A percentile compares a stretch with the other conserved stretches of the same genome.
phyloP scores from a whole-genome alignment of 345 rosid species.

The Salix koriyanagi region DNA sequence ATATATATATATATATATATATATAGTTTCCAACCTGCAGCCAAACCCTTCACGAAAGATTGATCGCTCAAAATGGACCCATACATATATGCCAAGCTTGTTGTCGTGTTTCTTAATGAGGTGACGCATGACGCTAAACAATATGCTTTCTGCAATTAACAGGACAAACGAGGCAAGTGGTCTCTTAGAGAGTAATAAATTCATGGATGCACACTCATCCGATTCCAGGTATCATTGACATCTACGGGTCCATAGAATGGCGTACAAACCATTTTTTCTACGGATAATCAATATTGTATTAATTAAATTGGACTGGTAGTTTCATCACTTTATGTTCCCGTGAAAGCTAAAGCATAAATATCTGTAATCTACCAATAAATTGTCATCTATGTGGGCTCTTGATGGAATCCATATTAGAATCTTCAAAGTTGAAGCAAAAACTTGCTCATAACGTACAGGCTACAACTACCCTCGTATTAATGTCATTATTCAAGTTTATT shows the following conservation, averaged over 20 bases:
- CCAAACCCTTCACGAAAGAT: background rate
- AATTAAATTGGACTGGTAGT: background rate
- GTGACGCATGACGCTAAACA: background rate
- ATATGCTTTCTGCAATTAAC: background rate
- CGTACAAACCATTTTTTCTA: background rate
- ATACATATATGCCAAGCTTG: background rate
- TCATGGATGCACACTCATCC: background rate
- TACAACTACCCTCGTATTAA: background rate
- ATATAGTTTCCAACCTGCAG: background rate
- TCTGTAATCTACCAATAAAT: background rate
- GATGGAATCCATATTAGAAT: constrained; percentile 5
- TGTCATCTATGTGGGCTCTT: background rate
- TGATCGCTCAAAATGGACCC: background rate
- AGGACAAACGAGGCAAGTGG: background rate
- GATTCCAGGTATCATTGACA: background rate
- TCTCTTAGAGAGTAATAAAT: background rate
- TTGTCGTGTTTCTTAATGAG: background rate
- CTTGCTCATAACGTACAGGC: background rate
- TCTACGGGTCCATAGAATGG: background rate
- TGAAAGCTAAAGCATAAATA: background rate
- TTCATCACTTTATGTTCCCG: background rate
- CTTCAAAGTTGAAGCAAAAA: background rate
- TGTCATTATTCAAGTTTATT: too few relatives aligned
- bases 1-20: too few relatives aligned
- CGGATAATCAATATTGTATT: background rate